Base-by-base conservation (phyloP, 2,329 filamentous ascomycete genomes). In the Penicillium occitanis region DNA sequence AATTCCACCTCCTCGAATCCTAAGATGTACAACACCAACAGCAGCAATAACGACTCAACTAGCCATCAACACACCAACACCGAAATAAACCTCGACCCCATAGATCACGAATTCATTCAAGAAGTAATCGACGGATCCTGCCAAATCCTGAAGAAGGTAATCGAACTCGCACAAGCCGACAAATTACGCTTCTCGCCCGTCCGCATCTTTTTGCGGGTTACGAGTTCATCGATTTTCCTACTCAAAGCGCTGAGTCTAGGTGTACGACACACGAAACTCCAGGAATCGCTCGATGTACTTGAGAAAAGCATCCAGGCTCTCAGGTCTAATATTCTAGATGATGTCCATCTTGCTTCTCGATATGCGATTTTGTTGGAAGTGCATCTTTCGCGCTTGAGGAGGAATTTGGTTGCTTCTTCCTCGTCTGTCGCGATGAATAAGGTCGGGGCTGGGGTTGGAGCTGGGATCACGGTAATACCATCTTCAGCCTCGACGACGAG, bases 101-200 rank as follows among this genome's bases (percentile, higher is more conserved):
- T 77, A 58, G 84, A 87, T 69, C 85, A 84, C 64, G 80, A 82
- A 42, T 86, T 85, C 68, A 85, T 86, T 14, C 81, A 83, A 71
- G 84, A 86, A 70, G 85, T 86, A 0, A 83, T 86, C 2, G 82
- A 86, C 22, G 83, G 82, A 1, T 84, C 82, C 66, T 82, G 82
- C 53, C 77, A 84, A 62, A 84, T 85, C 33, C 73, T 86, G 3
- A 75, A 82, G 58, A 84, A 82, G 59, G 82, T 83, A 2, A 81
- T 77, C 0, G 78, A 82, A 48, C 77, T 87, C 1, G 80, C 80
- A 2, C 80, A 85, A 30, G 77, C 75, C 2, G 76, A 75, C 7
- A 73, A 75, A 6, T 74, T 87, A n/a, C 78, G 81, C 2, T 86
- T 83, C 68, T 83, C 80, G 0, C 85, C 85, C 0, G 82, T 85